These are phyloP conservation scores for Trichoderma atrobrunneum DNA, from an alignment of 2,329 filamentous ascomycete genomes.

Conservation along the genomic window DNA sequence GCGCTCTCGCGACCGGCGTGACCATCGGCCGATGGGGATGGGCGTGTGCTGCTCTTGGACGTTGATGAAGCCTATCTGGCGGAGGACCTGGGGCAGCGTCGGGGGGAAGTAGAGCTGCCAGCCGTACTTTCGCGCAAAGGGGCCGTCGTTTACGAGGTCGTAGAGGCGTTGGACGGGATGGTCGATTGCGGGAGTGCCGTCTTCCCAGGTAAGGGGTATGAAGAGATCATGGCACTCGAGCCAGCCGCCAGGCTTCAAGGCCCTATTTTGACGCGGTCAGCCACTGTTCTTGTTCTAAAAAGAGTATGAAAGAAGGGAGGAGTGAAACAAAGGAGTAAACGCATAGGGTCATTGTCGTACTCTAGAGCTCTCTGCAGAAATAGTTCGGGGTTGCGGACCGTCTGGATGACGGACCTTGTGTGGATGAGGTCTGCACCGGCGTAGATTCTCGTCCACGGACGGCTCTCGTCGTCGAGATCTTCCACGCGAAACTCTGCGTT, in stretches of 20 bases:
- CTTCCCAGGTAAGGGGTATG: conserved; percentile 33
- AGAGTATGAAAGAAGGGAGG: neutral
- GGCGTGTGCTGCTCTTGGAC: conserved; percentile 30
- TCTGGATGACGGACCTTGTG: conserved; percentile 48
- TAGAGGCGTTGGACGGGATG: conserved; percentile 37
- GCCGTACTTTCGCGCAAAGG: conserved; percentile 33
- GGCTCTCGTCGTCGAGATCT: conserved; percentile 37
- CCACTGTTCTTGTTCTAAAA: neutral
- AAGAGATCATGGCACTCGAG: conserved; percentile 39
- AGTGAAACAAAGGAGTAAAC: neutral
- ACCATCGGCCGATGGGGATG: conserved; percentile 40
- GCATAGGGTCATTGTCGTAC: conserved; percentile 25
- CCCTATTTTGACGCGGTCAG: conserved; percentile 27
- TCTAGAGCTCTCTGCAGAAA: conserved; percentile 49
- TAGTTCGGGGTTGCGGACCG: conserved; percentile 49
- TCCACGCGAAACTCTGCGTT: conserved; percentile 53
- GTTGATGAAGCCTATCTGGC: conserved; percentile 36
- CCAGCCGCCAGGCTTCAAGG: conserved; percentile 40
- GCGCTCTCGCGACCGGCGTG: conserved; percentile 32
- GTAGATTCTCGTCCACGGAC: conserved; percentile 37
- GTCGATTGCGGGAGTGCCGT: conserved; percentile 29
- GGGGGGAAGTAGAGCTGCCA: conserved; percentile 35
- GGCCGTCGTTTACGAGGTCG: conserved; percentile 31
- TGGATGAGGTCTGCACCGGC: conserved; percentile 52
- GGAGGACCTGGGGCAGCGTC: conserved; percentile 30